Evolutionary conservation across 768 basidiomycete genomes (phyloP).

Genomic region (Tephrocybe rancida): DNA sequence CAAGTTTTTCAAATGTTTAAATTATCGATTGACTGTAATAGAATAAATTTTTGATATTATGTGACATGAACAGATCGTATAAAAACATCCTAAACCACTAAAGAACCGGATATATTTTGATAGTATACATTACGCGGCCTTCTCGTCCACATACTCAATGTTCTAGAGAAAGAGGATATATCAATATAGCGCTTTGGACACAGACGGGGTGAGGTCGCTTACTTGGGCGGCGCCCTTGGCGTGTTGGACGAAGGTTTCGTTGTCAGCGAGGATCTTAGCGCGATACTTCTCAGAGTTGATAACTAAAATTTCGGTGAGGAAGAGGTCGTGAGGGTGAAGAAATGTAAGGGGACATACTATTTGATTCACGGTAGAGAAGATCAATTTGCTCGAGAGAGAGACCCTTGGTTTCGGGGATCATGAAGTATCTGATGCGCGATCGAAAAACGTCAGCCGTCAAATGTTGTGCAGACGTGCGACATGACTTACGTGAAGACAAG

Average conservation of each 20-base stretch:
- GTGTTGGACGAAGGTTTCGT: slow-evolving; percentile 17
- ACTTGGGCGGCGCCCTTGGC: slow-evolving; percentile 8
- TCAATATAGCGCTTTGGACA: neutral
- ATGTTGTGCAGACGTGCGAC: neutral
- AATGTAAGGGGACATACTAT: slow-evolving; percentile 5
- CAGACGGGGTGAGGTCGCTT: neutral
- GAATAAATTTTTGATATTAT: too few relatives aligned
- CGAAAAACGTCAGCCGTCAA: neutral
- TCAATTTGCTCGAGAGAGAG: slow-evolving; percentile 28
- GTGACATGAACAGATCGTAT: neutral
- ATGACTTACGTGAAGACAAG: slow-evolving; percentile 75
- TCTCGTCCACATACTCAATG: slow-evolving; percentile 6
- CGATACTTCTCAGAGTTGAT: slow-evolving; percentile 22
- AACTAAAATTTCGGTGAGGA: slow-evolving; percentile 5
- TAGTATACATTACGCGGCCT: slow-evolving; percentile 6
- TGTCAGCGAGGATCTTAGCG: slow-evolving; percentile 16
- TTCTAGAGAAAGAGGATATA: neutral
- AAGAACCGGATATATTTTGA: neutral
- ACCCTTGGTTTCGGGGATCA: slow-evolving; percentile 26
- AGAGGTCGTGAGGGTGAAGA: neutral
- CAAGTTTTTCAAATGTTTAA: too few relatives aligned
- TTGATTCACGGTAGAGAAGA: slow-evolving; percentile 25
- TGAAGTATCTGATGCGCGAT: slow-evolving; percentile 17
- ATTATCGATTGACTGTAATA: too few relatives aligned
- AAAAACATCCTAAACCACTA: neutral